phyloP scores from a whole-genome alignment of 768 basidiomycete genomes.

The Lactifluus pinguis region DNA sequence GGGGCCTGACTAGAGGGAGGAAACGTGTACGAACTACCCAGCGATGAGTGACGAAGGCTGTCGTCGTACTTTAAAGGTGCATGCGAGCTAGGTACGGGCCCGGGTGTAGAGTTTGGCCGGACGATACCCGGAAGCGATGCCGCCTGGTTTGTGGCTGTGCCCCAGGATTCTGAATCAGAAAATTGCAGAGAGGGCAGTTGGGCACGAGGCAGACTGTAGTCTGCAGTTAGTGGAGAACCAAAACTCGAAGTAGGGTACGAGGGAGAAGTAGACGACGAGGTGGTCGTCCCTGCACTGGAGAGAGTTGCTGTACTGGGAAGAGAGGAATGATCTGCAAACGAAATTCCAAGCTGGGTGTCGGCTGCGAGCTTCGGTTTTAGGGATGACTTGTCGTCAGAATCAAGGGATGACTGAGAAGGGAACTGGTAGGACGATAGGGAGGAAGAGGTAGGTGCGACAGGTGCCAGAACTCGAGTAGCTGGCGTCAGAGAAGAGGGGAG shows the following conservation, averaged over 20 bases:
- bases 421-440: conserved; percentile 46
- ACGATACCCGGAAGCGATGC: conserved; percentile 19
- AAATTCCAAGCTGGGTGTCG: conserved; percentile 37
- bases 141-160: conserved; percentile 1
- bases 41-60: conserved; percentile 56
- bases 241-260: conserved; percentile 20
- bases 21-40: conserved; percentile 35
- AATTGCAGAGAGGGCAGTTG: conserved; percentile 33
- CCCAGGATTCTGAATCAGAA: conserved; percentile 18
- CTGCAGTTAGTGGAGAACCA: conserved; percentile 40
- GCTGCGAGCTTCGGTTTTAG: conserved; percentile 43
- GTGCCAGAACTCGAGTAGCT: conserved; percentile 26
- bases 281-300: conserved; percentile 14
- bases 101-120: conserved; percentile 20
- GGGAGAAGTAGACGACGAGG: conserved; percentile 19
- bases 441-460: conserved; percentile 19
- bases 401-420: conserved; percentile 38
- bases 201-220: conserved; percentile 46
- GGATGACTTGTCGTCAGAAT: conserved; percentile 30
- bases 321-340: conserved; percentile 41
- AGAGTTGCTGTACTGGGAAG: conserved; percentile 40
- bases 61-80: conserved; percentile 63
- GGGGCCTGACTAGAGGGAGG: conserved; percentile 18
- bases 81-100: conserved; percentile 19
- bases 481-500: conserved; percentile 51